Base-by-base conservation (phyloP, 495 filamentous ascomycete species). In the Aspergillus carlsbadensis region DNA sequence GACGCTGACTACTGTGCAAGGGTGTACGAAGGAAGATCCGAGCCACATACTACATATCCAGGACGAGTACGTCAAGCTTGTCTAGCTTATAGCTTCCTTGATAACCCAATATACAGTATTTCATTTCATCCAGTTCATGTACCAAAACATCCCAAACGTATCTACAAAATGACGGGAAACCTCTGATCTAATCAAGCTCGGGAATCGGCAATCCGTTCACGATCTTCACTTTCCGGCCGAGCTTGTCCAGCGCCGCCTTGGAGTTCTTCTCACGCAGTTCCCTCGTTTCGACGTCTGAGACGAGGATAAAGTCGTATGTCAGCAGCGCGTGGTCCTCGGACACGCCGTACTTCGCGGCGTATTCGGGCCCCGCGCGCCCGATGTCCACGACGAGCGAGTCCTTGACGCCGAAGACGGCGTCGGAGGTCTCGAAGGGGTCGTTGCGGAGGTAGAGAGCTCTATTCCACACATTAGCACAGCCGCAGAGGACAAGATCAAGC, bases 401-500 rank as follows among this genome's bases (percentile, higher is more conserved):
- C 69, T 98, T 96, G 46, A 96, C 92, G 18, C 93, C 92, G 59
- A 96, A 96, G 36, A 96, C 92, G 0, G 91, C 89, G 65, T 98
- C 92, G 0, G 89, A 91, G 2, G 85, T 91, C 71, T 94, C 92
- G 65, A 96, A 96, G 1, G 89, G 90, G 61, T 96, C 91, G 29
- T 85, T 86, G 3, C 88, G 83, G 58, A 92, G 73, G 63, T 94
- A 98, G 1, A 98, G 78, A 1, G 92, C 89, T 7, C 85, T 88
- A 22, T 14, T 31, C 14, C 3, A 8, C 26, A 14, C 20, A 34
- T 58, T 37, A 51, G 17, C 44, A 8, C 63, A 51, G 53, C 15
- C 17, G 62, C 17, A 11, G 11, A 17, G 57, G 29, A 18, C 22
- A 6, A 33, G 41, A 52, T 29, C 20, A 17, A 11, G 2, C 61